Conservation (phyloP, 805 yeast species). For the Pichia exigua region DNA sequence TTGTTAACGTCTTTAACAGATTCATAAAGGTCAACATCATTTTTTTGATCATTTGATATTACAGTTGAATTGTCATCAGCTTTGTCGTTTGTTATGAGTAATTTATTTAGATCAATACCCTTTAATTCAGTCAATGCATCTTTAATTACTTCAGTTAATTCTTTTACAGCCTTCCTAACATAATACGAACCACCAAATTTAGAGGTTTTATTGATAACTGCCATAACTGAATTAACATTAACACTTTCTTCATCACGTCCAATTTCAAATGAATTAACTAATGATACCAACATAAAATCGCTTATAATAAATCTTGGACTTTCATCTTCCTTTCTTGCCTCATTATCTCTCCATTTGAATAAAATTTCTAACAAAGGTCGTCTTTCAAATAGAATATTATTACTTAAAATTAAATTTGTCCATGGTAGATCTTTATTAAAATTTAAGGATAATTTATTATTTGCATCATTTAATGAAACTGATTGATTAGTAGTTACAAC, state of each 20-base stretch:
- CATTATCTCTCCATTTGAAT: constrained; percentile 74
- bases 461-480: constrained; percentile 19
- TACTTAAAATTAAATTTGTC: constrained; percentile 52
- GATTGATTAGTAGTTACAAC: constrained; percentile 26
- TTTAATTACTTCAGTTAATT: constrained; percentile 51
- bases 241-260: constrained; percentile 44
- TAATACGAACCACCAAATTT: constrained; percentile 31
- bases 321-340: constrained; percentile 76
- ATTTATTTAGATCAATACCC: constrained; percentile 22
- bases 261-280: constrained; percentile 31
- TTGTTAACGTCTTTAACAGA: constrained; percentile 19
- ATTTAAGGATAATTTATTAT: constrained; percentile 35
- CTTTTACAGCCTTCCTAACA: constrained; percentile 49
- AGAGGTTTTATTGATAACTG: constrained; percentile 38
- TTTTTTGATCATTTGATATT: constrained; percentile 17
- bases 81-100: constrained; percentile 29
- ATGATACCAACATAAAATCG: constrained; percentile 60
- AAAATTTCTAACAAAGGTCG: constrained; percentile 51
- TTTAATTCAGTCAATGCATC: constrained; percentile 26
- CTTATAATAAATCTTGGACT: constrained; percentile 79
- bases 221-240: constrained; percentile 45
- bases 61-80: constrained; percentile 10
- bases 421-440: constrained; percentile 50
- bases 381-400: constrained; percentile 49
- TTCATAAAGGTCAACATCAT: constrained; percentile 13